phyloP scores from a whole-genome alignment of 2,329 filamentous ascomycete species.

The Aspergillus candidus region DNA sequence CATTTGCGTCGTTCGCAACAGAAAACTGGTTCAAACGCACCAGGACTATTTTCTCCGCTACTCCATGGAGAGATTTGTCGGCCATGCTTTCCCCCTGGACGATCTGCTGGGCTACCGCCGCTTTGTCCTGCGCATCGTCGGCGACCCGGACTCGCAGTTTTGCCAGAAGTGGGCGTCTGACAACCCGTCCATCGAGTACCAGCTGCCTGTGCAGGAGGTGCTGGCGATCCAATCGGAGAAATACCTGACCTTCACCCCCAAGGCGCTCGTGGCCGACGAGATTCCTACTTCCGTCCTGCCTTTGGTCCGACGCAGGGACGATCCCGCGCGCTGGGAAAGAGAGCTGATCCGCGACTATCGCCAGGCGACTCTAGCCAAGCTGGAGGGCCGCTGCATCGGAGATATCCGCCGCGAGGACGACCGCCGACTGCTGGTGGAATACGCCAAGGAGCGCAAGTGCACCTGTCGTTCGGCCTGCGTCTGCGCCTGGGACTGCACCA shows the following conservation, averaged over 20 bases:
- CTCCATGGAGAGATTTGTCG: slow-evolving; percentile 13
- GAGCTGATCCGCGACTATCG: slow-evolving; percentile 27
- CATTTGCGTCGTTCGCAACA: slow-evolving; percentile 24
- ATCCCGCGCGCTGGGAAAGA: slow-evolving; percentile 17
- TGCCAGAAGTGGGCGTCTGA: slow-evolving; percentile 22
- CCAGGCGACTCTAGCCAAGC: slow-evolving; percentile 27
- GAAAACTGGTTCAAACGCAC: slow-evolving; percentile 21
- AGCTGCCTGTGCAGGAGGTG: slow-evolving; percentile 23
- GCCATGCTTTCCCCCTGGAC: slow-evolving; percentile 11
- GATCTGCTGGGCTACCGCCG: slow-evolving; percentile 28
- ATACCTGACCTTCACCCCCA: slow-evolving; percentile 25
- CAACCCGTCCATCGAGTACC: slow-evolving; percentile 24
- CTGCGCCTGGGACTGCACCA: slow-evolving; percentile 31
- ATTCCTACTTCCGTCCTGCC: slow-evolving; percentile 17
- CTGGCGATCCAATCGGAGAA: slow-evolving; percentile 31
- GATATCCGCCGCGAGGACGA: slow-evolving; percentile 27
- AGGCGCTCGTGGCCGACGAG: slow-evolving; percentile 10
- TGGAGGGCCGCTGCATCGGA: slow-evolving; percentile 31
- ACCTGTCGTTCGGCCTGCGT: slow-evolving; percentile 29
- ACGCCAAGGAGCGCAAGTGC: slow-evolving; percentile 30
- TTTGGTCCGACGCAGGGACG: slow-evolving; percentile 16
- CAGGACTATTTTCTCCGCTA: slow-evolving; percentile 25
- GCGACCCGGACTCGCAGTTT: slow-evolving; percentile 18
- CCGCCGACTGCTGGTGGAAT: slow-evolving; percentile 17
- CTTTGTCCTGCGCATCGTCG: slow-evolving; percentile 19